Evolutionary conservation across 2,329 filamentous ascomycete genomes (phyloP).

Genomic region (Thielaviopsis euricoi): DNA sequence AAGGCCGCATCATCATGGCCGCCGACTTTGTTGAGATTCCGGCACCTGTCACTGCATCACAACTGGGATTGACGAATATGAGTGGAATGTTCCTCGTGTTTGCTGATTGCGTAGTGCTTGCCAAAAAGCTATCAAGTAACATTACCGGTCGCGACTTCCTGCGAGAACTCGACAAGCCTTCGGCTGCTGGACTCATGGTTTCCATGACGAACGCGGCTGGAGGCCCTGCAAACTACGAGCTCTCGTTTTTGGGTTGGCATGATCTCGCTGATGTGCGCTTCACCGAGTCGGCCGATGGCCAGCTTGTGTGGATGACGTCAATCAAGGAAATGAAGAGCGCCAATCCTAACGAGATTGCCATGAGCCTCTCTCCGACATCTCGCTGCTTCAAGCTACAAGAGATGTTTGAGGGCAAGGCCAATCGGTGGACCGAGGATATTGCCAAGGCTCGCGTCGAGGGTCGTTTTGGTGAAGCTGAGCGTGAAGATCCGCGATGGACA

Average conservation of each 20-base stretch:
- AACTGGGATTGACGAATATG: conserved; percentile 16
- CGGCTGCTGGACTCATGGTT: conserved; percentile 43
- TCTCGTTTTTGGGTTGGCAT: conserved; percentile 61
- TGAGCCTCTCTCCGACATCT: conserved; percentile 25
- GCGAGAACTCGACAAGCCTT: conserved; percentile 72
- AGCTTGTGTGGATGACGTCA: conserved; percentile 51
- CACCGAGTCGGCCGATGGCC: conserved; percentile 50
- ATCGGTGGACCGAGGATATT: conserved; percentile 68
- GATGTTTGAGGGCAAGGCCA: conserved; percentile 60
- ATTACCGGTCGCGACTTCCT: conserved; percentile 61
- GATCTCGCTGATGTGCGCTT: conserved; percentile 54
- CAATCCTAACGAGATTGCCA: conserved; percentile 15
- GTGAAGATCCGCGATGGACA: conserved; percentile 67
- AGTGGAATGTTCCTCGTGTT: conserved; percentile 68
- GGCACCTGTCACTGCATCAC: conserved; percentile 41
- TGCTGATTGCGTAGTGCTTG: conserved; percentile 60
- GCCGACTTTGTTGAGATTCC: conserved; percentile 64
- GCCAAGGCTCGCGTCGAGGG: conserved; percentile 74
- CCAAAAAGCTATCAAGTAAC: conserved; percentile 51
- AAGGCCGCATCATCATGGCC: conserved; percentile 65
- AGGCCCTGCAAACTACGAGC: conserved; percentile 47
- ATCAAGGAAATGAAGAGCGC: conserved; percentile 39
- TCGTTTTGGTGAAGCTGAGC: conserved; percentile 66
- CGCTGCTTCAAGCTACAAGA: conserved; percentile 59
- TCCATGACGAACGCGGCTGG: conserved; percentile 47